Evolutionary conservation across 768 basidiomycete genomes (phyloP), one percentile per base, ranked within the genome.

Genomic region (Rickenella mellea): DNA sequence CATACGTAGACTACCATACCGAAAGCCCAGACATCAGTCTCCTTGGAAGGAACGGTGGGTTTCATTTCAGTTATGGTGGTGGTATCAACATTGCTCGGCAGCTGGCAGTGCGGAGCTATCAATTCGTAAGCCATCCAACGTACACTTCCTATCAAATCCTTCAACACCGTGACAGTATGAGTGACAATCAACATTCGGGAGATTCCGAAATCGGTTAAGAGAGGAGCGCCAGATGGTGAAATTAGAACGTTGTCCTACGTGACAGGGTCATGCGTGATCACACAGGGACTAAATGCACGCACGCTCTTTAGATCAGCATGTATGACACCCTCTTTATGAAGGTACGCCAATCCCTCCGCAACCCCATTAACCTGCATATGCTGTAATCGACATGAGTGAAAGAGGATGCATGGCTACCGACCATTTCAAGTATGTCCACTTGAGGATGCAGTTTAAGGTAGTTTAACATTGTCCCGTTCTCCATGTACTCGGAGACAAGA

Each of bases 181-280:
- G 10, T 36, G 24, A 22, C 19, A 7, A 15, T 19, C 33, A 36
- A 36, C 33, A 36, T 36, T 10, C 24, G 33, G 19, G 33, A 36
- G 19, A 36, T 36, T 10, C 33, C 33, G 24, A 36, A 36, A 22
- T 36, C 33, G 3, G 33, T 36, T 10, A 36, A 17, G 15, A 36
- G 33, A 6, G 33, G 33, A 17, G 19, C 33, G 33, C 33, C 33
- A 19, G 19, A 17, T 19, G 33, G 33, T 19, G 33, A 36, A 15
- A 36, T 36, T 3, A 36, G 33, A 22, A 36, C 33, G 33, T 36
- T 36, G 11, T 22, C 33, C 33, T 36, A n/a, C n/a, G n/a, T n/a
- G n/a, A 4, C 24, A 3, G n/a, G n/a, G n/a, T 19, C 11, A 10
- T 9, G 9, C 7, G 33, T 15, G 33, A 9, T 36, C 10, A 36